A percentile compares a stretch with the other conserved stretches of the same genome.
Evolutionary conservation across 2,329 filamentous ascomycete genomes (phyloP).

Genomic region (Cercospora sesami): DNA sequence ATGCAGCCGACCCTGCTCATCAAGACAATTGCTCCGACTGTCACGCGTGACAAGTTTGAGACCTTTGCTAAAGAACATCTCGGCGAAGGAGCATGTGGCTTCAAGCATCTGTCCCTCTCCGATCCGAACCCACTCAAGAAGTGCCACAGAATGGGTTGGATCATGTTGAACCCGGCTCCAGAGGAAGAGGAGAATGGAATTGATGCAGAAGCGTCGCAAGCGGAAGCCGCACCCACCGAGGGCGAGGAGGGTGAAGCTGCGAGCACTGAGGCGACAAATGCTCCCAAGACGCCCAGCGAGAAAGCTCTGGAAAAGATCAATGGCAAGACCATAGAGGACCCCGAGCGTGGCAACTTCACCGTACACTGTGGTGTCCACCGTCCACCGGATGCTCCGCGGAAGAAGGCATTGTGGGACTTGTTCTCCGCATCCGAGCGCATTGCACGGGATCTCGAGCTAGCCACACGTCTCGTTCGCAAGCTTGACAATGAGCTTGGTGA

Average conservation of each 20-base stretch:
- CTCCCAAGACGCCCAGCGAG: slow-evolving; percentile 50
- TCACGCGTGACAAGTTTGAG: slow-evolving; percentile 90
- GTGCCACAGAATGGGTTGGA: slow-evolving; percentile 97
- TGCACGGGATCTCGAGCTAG: slow-evolving; percentile 82
- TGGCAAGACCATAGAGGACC: slow-evolving; percentile 94
- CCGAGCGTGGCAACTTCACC: slow-evolving; percentile 90
- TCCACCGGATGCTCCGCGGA: slow-evolving; percentile 78
- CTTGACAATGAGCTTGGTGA: slow-evolving; percentile 81
- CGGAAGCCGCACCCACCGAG: slow-evolving; percentile 17
- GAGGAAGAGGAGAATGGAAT: slow-evolving; percentile 65
- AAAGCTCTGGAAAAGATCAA: slow-evolving; percentile 93
- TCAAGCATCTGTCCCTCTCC: slow-evolving; percentile 92
- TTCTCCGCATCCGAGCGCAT: slow-evolving; percentile 94
- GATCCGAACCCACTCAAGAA: slow-evolving; percentile 97
- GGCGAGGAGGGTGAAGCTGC: slow-evolving; percentile 16
- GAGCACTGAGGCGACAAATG: slow-evolving; percentile 17
- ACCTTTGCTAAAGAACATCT: slow-evolving; percentile 92
- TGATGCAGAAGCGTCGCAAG: slow-evolving; percentile 57
- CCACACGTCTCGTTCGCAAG: slow-evolving; percentile 77
- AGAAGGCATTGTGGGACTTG: slow-evolving; percentile 95
- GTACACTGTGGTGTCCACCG: slow-evolving; percentile 97
- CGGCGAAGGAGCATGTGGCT: slow-evolving; percentile 85
- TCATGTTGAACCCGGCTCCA: slow-evolving; percentile 82
- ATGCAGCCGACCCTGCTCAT: slow-evolving; percentile 91
- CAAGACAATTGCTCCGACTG: slow-evolving; percentile 96